phyloP scores from a whole-genome alignment of 352 stramenopile genomes.

The Thalassiosira pacifica region DNA sequence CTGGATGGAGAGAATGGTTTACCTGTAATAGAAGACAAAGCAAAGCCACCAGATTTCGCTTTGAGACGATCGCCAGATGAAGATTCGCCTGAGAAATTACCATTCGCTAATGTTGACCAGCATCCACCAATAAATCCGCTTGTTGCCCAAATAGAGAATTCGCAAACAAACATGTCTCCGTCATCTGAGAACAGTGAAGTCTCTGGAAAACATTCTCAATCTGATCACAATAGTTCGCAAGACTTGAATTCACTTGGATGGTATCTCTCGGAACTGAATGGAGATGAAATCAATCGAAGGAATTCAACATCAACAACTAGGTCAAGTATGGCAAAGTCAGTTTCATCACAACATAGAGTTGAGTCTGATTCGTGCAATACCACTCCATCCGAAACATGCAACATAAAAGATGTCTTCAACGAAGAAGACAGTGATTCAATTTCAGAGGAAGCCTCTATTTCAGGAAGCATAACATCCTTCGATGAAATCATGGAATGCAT shows the following conservation, averaged over 20 bases:
- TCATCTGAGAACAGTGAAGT: background rate
- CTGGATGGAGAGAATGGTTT: background rate
- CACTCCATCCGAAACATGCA: background rate
- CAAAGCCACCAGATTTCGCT: background rate
- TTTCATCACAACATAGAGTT: background rate
- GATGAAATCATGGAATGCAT: conserved; percentile 28
- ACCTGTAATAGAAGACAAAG: background rate
- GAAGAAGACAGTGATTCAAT: background rate
- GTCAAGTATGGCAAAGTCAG: background rate
- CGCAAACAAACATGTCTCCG: background rate
- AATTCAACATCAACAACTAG: background rate
- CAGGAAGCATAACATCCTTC: conserved; percentile 26
- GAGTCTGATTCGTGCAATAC: background rate
- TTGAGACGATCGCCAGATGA: too few relatives aligned
- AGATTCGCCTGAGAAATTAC: conserved; percentile 3
- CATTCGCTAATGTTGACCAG: background rate
- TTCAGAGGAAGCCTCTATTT: conserved; percentile 5
- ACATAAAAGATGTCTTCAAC: too few relatives aligned
- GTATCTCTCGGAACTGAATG: background rate
- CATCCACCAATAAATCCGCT: background rate
- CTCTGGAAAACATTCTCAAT: background rate
- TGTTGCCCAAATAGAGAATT: background rate
- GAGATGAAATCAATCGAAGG: background rate
- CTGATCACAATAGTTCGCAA: background rate
- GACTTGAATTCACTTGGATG: background rate